Evolutionary conservation across 2,329 filamentous ascomycete genomes (phyloP).

Genomic region (Neonectria hederae): DNA sequence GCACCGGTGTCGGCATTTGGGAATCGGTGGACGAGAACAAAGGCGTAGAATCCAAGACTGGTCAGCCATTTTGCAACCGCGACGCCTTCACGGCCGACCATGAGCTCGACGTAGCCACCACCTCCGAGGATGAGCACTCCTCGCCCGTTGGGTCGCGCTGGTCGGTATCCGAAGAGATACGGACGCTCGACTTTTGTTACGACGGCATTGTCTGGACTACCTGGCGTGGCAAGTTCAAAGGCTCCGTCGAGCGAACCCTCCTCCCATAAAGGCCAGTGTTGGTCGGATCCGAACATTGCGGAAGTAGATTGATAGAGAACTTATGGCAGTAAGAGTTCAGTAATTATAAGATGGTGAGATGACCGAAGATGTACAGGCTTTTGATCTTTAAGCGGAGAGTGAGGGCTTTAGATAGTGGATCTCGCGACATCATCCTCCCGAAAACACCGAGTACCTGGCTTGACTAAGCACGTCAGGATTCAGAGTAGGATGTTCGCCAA

Average conservation of each 20-base stretch:
- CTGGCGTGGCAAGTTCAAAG: conserved; percentile 25
- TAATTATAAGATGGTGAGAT: not conserved
- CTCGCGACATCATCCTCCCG: conserved; percentile 35
- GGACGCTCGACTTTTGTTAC: conserved; percentile 30
- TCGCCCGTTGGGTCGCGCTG: conserved; percentile 28
- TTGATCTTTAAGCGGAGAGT: not conserved
- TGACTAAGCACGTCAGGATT: not conserved
- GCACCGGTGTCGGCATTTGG: conserved; percentile 24
- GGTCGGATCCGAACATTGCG: conserved; percentile 23
- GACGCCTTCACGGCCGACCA: conserved; percentile 36
- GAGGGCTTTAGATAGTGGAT: conserved; percentile 12
- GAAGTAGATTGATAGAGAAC: not conserved
- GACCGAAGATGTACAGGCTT: not conserved
- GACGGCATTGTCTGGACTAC: conserved; percentile 26
- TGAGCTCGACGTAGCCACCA: conserved; percentile 35
- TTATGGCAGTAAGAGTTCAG: not conserved
- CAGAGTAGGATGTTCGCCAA: not conserved
- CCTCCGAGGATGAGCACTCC: conserved; percentile 33
- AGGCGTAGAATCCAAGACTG: conserved; percentile 35
- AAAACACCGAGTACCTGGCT: conserved; percentile 12
- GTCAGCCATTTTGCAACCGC: conserved; percentile 35
- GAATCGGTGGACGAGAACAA: conserved; percentile 39
- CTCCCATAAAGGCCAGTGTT: conserved; percentile 31
- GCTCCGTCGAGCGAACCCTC: conserved; percentile 22
- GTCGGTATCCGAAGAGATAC: conserved; percentile 33